Base-by-base conservation (phyloP, 2,329 filamentous ascomycete species). In the Venturia pyrina region DNA sequence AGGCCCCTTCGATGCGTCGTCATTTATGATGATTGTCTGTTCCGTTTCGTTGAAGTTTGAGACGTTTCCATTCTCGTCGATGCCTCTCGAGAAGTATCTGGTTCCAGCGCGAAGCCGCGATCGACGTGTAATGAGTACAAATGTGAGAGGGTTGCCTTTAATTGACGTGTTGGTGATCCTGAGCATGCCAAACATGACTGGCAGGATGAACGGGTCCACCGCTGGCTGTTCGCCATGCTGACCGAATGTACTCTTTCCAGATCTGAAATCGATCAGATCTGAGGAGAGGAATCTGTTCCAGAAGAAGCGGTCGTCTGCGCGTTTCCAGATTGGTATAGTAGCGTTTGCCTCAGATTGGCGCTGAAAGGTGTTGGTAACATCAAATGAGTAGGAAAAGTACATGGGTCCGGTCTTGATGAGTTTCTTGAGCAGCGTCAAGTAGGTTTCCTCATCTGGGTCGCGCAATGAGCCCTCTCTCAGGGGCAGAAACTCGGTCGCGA, bases 11-110 rank as follows among this genome's bases (percentile, higher is more conserved):
- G 83, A 83, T 61, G 85, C 83, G 65, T 80, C 84, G 76, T 98
- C 95, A 72, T 98, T 98, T 70, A 98, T 78, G 46, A 99, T 86
- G 68, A 96, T 83, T 43, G 95, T 82, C 75, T 99, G 95, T 75
- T 99, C 95, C 0, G 95, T 98, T 81, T 99, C 95, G 74, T 99
- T 99, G 83, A 93, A 99, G 76, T 99, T 99, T 70, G 95, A 91
- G n/a, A 95, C 95, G 75, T 98, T 87, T 32, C 95, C 95, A 68
- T 95, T 83, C 69, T 96, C 93, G 73, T 99, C 93, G 60, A 98
- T 86, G 63, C 95, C 95, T 69, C 95, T 87, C 1, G 95, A 96
- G 75, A 99, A 95, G 78, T 97, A 98, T 74, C 96, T 84, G 19
- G 95, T 98, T 57, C 95, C 95, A 44, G 88, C 93, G 68, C 93